Evolutionary conservation across 179 eudicot species (phyloP).

Genomic region (Pouteria campechiana): DNA sequence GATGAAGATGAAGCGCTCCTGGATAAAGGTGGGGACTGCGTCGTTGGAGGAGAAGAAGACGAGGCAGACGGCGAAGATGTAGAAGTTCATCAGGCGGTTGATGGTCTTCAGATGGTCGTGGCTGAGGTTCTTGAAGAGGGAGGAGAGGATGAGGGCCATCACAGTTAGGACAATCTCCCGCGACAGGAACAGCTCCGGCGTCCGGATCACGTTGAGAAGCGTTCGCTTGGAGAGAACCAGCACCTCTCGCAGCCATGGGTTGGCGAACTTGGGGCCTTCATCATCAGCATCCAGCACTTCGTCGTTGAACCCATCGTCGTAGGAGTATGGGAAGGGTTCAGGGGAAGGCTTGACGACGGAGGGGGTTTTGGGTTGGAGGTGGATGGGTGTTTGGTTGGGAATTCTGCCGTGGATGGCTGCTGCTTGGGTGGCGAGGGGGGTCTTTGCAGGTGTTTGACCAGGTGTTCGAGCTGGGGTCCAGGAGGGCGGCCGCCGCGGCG

Average conservation of each 20-base stretch:
- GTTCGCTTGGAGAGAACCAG: slow-evolving; percentile 43
- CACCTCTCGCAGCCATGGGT: slow-evolving; percentile 45
- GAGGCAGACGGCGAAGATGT: slow-evolving; percentile 35
- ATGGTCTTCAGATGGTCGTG: slow-evolving; percentile 13
- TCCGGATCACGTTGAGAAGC: slow-evolving; percentile 30
- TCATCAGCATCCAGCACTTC: slow-evolving; percentile 30
- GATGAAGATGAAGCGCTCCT: slow-evolving; percentile 46
- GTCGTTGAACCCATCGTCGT: slow-evolving; percentile 18
- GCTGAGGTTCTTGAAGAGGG: slow-evolving; percentile 26
- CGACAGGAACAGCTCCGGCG: slow-evolving; percentile 45
- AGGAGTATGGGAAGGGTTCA: slow-evolving; percentile 7
- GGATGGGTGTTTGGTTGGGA: slow-evolving; percentile 6
- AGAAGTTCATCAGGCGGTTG: slow-evolving; percentile 38
- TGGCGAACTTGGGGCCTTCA: slow-evolving; percentile 31
- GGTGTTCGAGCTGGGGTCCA: slow-evolving; percentile 47
- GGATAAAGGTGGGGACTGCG: slow-evolving; percentile 47
- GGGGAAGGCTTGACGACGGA: slow-evolving; percentile 11
- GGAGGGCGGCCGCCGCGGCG: slow-evolving; percentile 34
- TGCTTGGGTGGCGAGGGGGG: slow-evolving; percentile 8
- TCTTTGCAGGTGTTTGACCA: slow-evolving; percentile 18
- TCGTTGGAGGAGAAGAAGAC: slow-evolving; percentile 51
- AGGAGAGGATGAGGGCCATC: slow-evolving; percentile 34
- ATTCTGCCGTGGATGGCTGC: slow-evolving; percentile 7
- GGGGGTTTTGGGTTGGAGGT: slow-evolving; percentile 8
- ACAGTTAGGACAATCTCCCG: slow-evolving; percentile 34